Base-by-base conservation (phyloP, 2,329 filamentous ascomycete genomes). In the Furcasterigmium sp. region DNA sequence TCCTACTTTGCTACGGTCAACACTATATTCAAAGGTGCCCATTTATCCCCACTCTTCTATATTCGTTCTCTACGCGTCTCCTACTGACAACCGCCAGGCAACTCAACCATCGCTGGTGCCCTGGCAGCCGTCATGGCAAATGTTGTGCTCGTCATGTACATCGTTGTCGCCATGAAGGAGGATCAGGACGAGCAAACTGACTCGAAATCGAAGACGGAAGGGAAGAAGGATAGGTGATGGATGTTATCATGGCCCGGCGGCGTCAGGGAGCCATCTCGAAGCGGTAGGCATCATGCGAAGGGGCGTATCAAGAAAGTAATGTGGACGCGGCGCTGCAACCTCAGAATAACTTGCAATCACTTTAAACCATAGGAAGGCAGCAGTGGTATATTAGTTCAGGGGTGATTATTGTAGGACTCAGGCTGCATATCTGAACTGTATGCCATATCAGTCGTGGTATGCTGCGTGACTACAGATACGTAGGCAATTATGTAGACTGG, bases 71-170 rank as follows among this genome's bases (percentile, higher is more conserved):
- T 8, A 29, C 14, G 15, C 19, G 5, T n/a, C n/a, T n/a, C n/a
- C n/a, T n/a, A n/a, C n/a, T n/a, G 5, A 18, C 38, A 35, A n/a
- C 17, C 9, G 2, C n/a, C 32, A 95, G 91, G 90, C 53, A 95
- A 95, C 64, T 78, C 89, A 13, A 95, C 91, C 2, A 91, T 82
- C 55, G 89, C 91, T 4, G 93, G 91, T 13, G 90, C 81, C 1
- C 71, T 86, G 26, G 93, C 93, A 2, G 93, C 93, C 17, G 68
- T 97, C 40, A 82, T 94, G 62, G 93, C 93, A 11, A 98, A 98
- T 55, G 78, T 94, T 2, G 89, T 98, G 4, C 70, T 98, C 40
- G 78, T 97, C 45, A 82, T 77, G n/a, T 98, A 97, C 64, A 80
- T 97, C 35, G 69, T 96, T 44, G 88, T 95, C 17, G 93, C 93